These are phyloP conservation scores for Fistulifera solaris DNA, from an alignment of 108 stramenopile genomes.

Conservation along the genomic window DNA sequence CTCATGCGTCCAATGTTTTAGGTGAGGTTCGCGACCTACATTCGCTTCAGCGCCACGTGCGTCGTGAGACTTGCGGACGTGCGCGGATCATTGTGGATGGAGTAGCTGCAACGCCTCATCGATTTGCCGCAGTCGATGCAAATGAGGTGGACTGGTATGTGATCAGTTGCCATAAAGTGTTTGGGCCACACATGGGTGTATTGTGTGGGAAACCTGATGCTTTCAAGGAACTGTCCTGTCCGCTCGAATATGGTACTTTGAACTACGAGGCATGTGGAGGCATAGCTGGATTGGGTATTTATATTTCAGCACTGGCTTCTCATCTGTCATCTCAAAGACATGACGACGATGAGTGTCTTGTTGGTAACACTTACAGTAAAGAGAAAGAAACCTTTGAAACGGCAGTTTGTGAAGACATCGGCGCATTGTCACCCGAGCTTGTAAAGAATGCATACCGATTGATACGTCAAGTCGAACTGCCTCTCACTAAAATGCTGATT, in stretches of 20 bases:
- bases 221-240: constrained; percentile 6
- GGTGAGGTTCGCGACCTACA: constrained; percentile 54
- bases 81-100: constrained; percentile 73
- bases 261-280: constrained; percentile 82
- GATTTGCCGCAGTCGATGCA: constrained; percentile 22
- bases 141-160: constrained; percentile 64
- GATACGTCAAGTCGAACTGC: constrained; percentile 13
- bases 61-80: constrained; percentile 19
- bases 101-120: constrained; percentile 75
- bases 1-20: constrained; percentile 76
- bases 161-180: constrained; percentile 68
- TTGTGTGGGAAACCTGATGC: constrained; percentile 26
- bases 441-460: constrained; percentile 1
- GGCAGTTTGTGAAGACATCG: too few relatives aligned
- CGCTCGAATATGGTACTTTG: constrained; percentile 54
- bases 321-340: not conserved
- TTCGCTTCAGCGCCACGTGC: constrained; percentile 23
- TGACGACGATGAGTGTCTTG: not conserved
- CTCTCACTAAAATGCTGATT: constrained; percentile 10
- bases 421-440: too few relatives aligned
- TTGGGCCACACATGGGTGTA: constrained; percentile 74
- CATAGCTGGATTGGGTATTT: constrained; percentile 39
- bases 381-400: not conserved
- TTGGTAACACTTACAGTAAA: not conserved
- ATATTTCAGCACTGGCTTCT: constrained; percentile 26